Percentiles rank a stretch among this genome's conserved stretches.
phyloP scores from a whole-genome alignment of 1,139 yeast species.

The Candida pseudoviswanathii region DNA sequence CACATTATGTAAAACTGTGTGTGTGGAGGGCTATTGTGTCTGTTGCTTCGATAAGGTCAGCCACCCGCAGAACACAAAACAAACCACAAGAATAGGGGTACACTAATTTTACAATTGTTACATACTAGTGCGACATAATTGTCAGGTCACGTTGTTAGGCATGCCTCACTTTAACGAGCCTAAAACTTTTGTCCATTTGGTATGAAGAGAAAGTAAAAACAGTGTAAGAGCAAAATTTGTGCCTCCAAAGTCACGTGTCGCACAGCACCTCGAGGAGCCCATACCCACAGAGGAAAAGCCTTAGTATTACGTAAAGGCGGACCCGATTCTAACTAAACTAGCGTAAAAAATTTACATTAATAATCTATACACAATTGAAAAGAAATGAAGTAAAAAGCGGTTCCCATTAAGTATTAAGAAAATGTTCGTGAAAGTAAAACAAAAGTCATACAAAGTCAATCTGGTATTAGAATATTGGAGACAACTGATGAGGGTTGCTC shows the following conservation, averaged over 20 bases:
- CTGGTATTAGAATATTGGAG: constrained; percentile 11
- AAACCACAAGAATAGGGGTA: neutral
- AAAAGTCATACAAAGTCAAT: neutral
- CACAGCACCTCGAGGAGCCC: too few species aligned
- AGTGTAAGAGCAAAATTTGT: too few species aligned
- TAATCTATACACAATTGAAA: neutral
- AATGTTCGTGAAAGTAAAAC: neutral
- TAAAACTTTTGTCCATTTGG: too few species aligned
- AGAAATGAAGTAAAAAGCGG: neutral
- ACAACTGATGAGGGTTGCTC: constrained; percentile 11
- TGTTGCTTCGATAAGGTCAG: neutral
- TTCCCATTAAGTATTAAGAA: neutral
- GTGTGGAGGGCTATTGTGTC: neutral
- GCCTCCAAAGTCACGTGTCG: too few species aligned
- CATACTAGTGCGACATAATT: neutral
- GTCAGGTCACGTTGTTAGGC: too few species aligned
- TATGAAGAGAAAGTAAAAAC: too few species aligned
- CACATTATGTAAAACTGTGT: neutral
- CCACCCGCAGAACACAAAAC: neutral
- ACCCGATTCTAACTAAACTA: neutral
- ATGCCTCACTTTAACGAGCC: too few species aligned
- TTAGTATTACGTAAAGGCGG: too few species aligned
- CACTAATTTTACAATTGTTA: too few species aligned
- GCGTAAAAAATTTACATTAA: neutral
- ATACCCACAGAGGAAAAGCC: too few species aligned